Conservation (phyloP, 345 rosid species). For the Populus deltoides region DNA sequence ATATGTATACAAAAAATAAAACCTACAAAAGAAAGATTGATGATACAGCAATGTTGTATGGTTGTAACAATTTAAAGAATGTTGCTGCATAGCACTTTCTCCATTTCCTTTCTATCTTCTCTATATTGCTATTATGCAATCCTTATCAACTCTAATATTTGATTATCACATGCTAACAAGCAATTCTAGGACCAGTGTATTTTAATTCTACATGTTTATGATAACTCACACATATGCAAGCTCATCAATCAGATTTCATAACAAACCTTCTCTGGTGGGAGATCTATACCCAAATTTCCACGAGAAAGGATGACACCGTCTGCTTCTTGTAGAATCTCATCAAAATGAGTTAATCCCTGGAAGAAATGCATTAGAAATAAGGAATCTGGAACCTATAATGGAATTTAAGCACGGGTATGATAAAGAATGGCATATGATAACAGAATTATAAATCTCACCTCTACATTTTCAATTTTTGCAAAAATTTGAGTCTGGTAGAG, state of each 20-base stretch:
- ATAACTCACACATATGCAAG: neutral
- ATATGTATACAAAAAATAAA: neutral
- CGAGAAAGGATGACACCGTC: slow-evolving; percentile 69
- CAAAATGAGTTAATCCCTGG: slow-evolving; percentile 63
- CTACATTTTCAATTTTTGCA: slow-evolving; percentile 66
- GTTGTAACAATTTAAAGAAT: neutral
- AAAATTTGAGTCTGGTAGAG: slow-evolving; percentile 60
- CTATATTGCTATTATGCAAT: neutral
- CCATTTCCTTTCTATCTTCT: neutral
- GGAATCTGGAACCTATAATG: slow-evolving; percentile 6
- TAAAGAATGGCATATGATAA: neutral
- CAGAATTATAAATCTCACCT: slow-evolving; percentile 36
- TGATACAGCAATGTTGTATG: neutral
- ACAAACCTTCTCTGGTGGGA: slow-evolving; percentile 70
- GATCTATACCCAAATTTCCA: slow-evolving; percentile 73
- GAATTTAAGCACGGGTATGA: neutral
- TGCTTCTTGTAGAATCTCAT: slow-evolving; percentile 68
- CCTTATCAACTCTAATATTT: neutral
- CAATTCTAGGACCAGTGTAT: neutral
- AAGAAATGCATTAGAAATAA: slow-evolving; percentile 4
- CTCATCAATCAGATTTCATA: neutral
- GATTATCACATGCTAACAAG: neutral
- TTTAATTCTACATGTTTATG: neutral
- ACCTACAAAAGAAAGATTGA: neutral
- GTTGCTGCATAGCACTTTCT: neutral